Evolutionary conservation across 768 basidiomycete genomes (phyloP), one percentile per base, ranked within the genome.

Genomic region (Boletus vinaceobasis): DNA sequence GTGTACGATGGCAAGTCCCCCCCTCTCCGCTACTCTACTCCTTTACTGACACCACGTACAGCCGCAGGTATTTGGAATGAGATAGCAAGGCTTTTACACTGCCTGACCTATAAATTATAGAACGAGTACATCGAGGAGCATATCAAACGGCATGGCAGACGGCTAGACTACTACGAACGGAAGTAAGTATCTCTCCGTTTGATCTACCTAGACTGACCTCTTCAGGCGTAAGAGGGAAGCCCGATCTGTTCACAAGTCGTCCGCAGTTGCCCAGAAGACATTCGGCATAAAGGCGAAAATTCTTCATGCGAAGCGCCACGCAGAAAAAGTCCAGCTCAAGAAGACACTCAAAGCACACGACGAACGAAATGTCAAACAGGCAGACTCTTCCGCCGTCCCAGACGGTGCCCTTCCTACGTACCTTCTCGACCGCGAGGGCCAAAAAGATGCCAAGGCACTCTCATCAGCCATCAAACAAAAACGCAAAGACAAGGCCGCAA

Each of bases 321-420:
- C 92, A 31, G 92, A 99, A 75, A 99, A 98, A 77, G 93, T 99
- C 43, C 93, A 94, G 67, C 88, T 99, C 76, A 96, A 93, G 75
- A 99, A 98, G 79, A 95, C 93, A n/a, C 88, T 99, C 73, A 98
- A 97, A 72, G 94, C 94, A 10, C 97, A 99, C 77, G 97, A 99
- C 74, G 96, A 98, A 73, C 88, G 97, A 58, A 94, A 98, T 67
- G 85, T 98, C 77, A 99, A 98, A 75, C 89, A 95, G 67, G 82
- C 91, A 43, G 94, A 96, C 70, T 79, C 86, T 1, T 86, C 86
- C 2, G 78, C 87, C 17, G 83, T 87, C 38, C 89, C 90, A 36
- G 93, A 98, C 53, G 93, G 87, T 55, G 97, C 97, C 43, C 78
- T 98, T 31, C 97, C 97, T 19, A 87, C 96, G 4, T 98, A 95